Evolutionary conservation across 2,329 filamentous ascomycete species (phyloP).

Genomic region (Aspergillus pseudoviridinutans): DNA sequence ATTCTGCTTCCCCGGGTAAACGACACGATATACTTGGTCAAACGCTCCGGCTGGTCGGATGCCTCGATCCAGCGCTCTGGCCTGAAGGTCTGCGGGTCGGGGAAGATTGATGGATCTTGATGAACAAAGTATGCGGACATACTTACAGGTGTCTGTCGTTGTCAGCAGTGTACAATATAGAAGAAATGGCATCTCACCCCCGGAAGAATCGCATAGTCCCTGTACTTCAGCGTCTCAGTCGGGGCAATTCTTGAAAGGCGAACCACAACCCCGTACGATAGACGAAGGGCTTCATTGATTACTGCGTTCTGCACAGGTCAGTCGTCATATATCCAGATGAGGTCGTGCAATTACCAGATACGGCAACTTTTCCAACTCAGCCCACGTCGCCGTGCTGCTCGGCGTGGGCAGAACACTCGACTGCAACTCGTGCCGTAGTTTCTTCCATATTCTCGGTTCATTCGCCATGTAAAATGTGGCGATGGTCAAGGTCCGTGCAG

Average conservation of each 20-base stretch:
- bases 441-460: too few relatives aligned
- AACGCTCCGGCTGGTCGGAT: conserved; percentile 23
- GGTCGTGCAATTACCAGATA: conserved; percentile 28
- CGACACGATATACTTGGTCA: conserved; percentile 29
- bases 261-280: conserved; percentile 1
- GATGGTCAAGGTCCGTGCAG: conserved; percentile 26
- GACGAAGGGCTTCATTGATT: conserved; percentile 9
- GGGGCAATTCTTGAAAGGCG: conserved; percentile 10
- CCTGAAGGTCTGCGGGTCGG: conserved; percentile 22
- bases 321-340: background rate
- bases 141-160: conserved; percentile 25
- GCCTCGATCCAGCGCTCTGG: conserved; percentile 31
- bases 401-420: conserved; percentile 20
- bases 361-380: conserved; percentile 35
- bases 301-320: conserved; percentile 4
- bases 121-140: conserved; percentile 31
- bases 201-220: conserved; percentile 19
- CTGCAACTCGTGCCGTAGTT: conserved; percentile 21
- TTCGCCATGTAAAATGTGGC: conserved; percentile 28
- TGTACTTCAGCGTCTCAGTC: conserved; percentile 1
- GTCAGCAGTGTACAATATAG: background rate
- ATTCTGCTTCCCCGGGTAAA: conserved; percentile 38
- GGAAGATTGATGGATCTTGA: conserved; percentile 28
- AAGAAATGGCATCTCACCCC: conserved; percentile 9
- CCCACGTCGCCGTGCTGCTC: conserved; percentile 18